Base-by-base conservation (phyloP, 2,329 filamentous ascomycete genomes). In the Xylaria sp. region DNA sequence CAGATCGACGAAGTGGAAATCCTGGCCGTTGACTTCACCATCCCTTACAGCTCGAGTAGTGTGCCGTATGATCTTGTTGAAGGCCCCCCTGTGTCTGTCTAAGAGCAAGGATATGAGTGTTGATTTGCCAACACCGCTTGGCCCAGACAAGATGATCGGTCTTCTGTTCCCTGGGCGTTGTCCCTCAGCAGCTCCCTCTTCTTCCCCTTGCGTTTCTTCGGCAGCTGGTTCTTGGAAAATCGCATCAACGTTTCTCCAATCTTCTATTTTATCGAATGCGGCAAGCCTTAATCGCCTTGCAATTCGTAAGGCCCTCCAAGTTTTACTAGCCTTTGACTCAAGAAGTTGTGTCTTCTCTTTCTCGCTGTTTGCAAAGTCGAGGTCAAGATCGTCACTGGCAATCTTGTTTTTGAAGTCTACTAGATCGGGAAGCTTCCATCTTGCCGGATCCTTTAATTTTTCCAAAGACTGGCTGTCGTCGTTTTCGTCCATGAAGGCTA, bases 251-350 rank as follows among this genome's bases (percentile, higher is more conserved):
- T 93, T 92, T 76, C 91, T 92, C 45, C 92, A 90, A 71, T 94
- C 90, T 62, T 97, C 94, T 54, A 97, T 92, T 78, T 91, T 93
- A 78, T 98, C 94, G 77, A 98, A 96, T 22, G 89, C 82, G 50
- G 88, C 86, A 71, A 98, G 85, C 73, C 91, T 91, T 63, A 85
- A 89, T 70, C 88, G 89, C 63, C 91, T 89, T 10, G 93, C 92
- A 70, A 97, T 87, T 59, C 96, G 89, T 69, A 99, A 82, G 5
- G 93, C 92, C 72, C 94, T 88, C 96, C 96, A 99, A 63, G 89
- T 91, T 78, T 96, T 95, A 81, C 93, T 97, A 22, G 90, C 89
- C 78, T 96, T 97, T 62, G 89, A 86, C 70, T 92, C 91, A 7
- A 89, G 78, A 22, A 87, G 84, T 13, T 79, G 79, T 0, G 81